Percentiles rank a stretch among this genome's conserved stretches.
phyloP scores from a whole-genome alignment of 129 eudicot genomes.

The Sambucus nigra region DNA sequence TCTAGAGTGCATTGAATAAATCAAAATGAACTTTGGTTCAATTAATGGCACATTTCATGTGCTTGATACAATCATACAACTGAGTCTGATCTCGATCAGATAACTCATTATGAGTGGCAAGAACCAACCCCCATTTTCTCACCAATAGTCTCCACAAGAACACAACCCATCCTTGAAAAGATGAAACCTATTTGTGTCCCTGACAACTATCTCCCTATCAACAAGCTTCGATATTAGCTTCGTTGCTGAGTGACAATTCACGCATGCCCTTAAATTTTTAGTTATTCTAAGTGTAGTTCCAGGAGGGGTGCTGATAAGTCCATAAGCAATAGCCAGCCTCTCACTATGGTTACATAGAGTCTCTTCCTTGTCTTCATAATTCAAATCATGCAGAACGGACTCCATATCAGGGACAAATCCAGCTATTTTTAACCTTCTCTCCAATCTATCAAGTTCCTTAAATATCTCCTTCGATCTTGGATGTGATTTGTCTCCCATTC shows the following conservation, averaged over 20 bases:
- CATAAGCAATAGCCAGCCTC: conserved; percentile 58
- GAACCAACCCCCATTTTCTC: conserved; percentile 13
- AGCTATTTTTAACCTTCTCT: conserved; percentile 48
- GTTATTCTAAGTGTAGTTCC: conserved; percentile 48
- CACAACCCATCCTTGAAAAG: conserved; percentile 62
- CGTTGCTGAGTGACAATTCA: conserved; percentile 63
- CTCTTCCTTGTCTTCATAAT: conserved; percentile 50
- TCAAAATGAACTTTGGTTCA: neutral
- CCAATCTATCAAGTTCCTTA: conserved; percentile 47
- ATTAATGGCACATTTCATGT: too few relatives aligned
- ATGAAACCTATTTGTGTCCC: conserved; percentile 60
- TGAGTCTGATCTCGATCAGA: conserved; percentile 11
- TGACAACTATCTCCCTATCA: conserved; percentile 44
- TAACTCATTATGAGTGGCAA: conserved; percentile 4
- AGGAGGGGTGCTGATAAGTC: conserved; percentile 44
- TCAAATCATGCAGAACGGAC: conserved; percentile 67
- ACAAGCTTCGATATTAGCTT: conserved; percentile 52
- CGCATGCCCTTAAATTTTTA: conserved; percentile 59
- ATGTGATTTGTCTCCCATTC: conserved; percentile 60
- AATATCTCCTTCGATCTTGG: conserved; percentile 45
- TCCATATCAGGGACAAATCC: conserved; percentile 60
- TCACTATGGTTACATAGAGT: conserved; percentile 59
- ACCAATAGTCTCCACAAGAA: conserved; percentile 72
- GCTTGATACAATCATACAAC: neutral
- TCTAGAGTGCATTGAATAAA: too few relatives aligned